Base-by-base conservation (phyloP, 495 filamentous ascomycete species). In the Penicillium simplicissimum region DNA sequence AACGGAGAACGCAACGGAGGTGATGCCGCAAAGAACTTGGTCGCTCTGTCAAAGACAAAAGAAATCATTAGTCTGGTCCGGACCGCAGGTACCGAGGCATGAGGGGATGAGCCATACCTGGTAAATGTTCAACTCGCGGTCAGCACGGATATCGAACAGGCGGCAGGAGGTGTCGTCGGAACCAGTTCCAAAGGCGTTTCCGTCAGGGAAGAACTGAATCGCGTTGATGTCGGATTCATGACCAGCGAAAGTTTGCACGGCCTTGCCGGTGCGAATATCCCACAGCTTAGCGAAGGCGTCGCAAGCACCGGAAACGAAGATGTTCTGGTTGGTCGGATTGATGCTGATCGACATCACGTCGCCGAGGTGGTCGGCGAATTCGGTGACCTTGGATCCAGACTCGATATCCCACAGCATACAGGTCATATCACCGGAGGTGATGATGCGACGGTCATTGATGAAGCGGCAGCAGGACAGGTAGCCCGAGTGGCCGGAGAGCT, bases 381-480 rank as follows among this genome's bases (percentile, higher is more conserved):
- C 95, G 67, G 93, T 96, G 14, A 97, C 90, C 82, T 98, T 98
- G 49, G 91, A 89, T 25, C 96, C 96, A 0, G 95, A 94, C 75
- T 98, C 95, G 53, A 98, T 91, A 83, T 98, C 95, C 95, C 95
- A 98, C 68, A 98, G 89, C 90, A 98, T 97, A 81, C 95, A 98
- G 52, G 95, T 98, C 96, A 98, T 98, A 71, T 98, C 95, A 53
- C 95, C 95, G 14, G 95, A 98, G 59, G 95, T 98, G 56, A 98
- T 87, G 68, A 98, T 98, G 66, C 91, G 90, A 67, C 94, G 89
- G 81, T 98, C 95, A 74, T 96, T 98, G 83, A 98, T 97, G 76
- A 98, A 98, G 47, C 95, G 90, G 68, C 95, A 98, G 90, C 95
- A 98, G 34, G 92, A 97, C 40, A 98, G 87, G 69, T 98, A 98